Evolutionary conservation across 148 eudicot genomes (phyloP).

Genomic region (Selenicereus undatus): DNA sequence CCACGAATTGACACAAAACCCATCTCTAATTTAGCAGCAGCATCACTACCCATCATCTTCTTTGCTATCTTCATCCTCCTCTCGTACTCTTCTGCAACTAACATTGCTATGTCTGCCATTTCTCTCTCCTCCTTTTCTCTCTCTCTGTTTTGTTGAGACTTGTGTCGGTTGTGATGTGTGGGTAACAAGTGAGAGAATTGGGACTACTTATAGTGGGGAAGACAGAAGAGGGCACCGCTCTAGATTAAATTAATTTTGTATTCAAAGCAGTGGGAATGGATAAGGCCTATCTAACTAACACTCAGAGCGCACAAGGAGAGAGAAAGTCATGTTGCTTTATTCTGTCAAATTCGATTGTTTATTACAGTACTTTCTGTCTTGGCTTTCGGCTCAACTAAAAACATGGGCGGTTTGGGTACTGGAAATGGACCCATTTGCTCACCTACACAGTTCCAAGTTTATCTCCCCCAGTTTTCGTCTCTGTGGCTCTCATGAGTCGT

Average conservation of each 20-base stretch:
- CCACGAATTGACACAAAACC: background rate
- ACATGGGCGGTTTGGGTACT: background rate
- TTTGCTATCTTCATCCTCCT: constrained; percentile 51
- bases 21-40: constrained; percentile 20
- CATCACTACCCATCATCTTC: constrained; percentile 18
- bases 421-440: background rate
- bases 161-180: background rate
- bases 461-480: background rate
- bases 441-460: too few species aligned
- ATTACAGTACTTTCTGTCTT: background rate
- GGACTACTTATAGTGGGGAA: constrained; percentile 10
- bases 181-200: background rate
- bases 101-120: constrained; percentile 86
- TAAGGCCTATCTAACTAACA: background rate
- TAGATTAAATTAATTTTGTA: too few species aligned
- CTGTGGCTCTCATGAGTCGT: background rate
- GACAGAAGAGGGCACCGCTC: background rate
- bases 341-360: background rate
- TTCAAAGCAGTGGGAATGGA: background rate
- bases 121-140: background rate
- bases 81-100: constrained; percentile 87
- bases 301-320: background rate
- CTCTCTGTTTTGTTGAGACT: background rate
- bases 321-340: background rate
- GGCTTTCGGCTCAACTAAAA: background rate